These are phyloP conservation scores for Trypanosoma conorhini DNA, from an alignment of 208 protist genomes.

Conservation along the genomic window DNA sequence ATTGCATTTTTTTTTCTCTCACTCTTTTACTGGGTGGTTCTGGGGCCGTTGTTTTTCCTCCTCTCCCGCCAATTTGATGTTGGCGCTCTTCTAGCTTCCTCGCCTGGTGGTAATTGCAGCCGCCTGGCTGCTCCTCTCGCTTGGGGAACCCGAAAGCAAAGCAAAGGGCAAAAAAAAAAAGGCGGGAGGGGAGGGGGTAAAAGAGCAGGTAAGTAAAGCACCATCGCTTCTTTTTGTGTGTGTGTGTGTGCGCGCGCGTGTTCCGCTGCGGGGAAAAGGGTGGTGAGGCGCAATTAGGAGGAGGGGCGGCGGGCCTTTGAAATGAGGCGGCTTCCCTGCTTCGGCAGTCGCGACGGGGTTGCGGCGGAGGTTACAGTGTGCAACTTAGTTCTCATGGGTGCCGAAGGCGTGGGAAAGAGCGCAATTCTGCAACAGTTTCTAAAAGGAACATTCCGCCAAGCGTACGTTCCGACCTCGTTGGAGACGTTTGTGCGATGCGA, in stretches of 20 bases:
- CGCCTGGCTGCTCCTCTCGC: neutral
- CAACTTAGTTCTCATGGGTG: constrained; percentile 50
- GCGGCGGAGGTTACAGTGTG: neutral
- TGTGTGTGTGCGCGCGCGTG: no score
- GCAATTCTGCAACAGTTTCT: constrained; percentile 58
- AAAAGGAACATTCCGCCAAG: constrained; percentile 20
- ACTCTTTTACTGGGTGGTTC: no score
- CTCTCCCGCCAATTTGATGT: no score
- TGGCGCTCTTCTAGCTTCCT: neutral
- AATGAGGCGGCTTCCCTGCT: neutral
- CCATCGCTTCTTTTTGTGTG: no score
- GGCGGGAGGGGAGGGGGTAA: neutral
- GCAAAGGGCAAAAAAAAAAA: neutral
- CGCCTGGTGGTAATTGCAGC: neutral
- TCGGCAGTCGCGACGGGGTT: neutral
- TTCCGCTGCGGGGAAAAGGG: neutral
- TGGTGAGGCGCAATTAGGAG: neutral
- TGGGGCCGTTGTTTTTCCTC: no score
- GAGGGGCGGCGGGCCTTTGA: neutral
- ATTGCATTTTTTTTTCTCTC: no score
- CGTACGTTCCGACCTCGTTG: constrained; percentile 48
- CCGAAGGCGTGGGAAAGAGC: constrained; percentile 52
- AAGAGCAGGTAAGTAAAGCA: no score
- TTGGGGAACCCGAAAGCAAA: neutral
- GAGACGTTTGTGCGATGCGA: constrained; percentile 47